phyloP scores from a whole-genome alignment of 1,139 yeast genomes.

The Suhomyces choctaworum region DNA sequence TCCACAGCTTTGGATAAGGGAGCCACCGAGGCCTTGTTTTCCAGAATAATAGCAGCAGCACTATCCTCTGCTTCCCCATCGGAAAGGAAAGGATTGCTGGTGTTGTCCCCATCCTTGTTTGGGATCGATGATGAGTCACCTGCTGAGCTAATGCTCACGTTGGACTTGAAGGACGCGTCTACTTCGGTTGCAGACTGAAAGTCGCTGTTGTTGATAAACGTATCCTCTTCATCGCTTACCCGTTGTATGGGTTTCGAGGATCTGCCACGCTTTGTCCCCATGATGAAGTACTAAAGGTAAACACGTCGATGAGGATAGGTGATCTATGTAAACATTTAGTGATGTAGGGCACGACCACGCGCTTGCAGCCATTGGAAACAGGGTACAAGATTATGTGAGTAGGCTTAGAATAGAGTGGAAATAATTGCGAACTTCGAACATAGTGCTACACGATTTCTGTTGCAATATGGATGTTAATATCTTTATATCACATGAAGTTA shows the following conservation, averaged over 20 bases:
- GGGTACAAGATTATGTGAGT: too few relatives aligned
- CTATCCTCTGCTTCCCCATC: slow-evolving; percentile 1
- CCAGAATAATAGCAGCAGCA: not conserved
- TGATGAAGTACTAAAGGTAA: slow-evolving; percentile 4
- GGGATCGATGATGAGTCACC: not conserved
- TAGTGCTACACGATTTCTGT: too few relatives aligned
- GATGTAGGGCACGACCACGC: slow-evolving; percentile 10
- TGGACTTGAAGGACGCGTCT: slow-evolving; percentile 3
- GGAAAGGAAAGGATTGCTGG: slow-evolving; percentile 7
- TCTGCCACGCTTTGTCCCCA: slow-evolving; percentile 18
- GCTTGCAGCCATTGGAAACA: slow-evolving; percentile 6
- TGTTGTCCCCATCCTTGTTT: slow-evolving; percentile 2
- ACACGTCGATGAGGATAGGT: slow-evolving; percentile 4
- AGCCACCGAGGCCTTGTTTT: not conserved
- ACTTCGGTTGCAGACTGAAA: slow-evolving; percentile 9
- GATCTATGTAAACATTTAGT: slow-evolving; percentile 6
- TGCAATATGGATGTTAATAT: too few relatives aligned
- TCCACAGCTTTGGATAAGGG: not conserved
- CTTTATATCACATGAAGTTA: too few relatives aligned
- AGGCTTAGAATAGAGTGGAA: too few relatives aligned
- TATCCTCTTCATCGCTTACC: slow-evolving; percentile 17
- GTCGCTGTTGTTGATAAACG: slow-evolving; percentile 48
- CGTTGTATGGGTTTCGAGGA: slow-evolving; percentile 10
- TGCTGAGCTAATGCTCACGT: not conserved
- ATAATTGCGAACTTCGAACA: too few relatives aligned